Base-by-base conservation (phyloP, 306 rosid species). In the Cucumis melo region DNA sequence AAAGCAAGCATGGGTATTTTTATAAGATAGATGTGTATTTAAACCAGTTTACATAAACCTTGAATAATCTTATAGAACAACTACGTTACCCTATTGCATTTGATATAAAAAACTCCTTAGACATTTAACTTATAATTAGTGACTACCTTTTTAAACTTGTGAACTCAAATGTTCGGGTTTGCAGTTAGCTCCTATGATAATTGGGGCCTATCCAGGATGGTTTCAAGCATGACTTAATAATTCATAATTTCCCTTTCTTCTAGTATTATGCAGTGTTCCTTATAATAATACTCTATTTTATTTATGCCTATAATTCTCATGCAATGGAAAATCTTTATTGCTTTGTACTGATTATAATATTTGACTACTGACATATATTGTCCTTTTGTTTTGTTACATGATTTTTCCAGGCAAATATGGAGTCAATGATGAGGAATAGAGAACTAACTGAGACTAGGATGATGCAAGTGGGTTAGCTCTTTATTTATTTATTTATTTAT, bases 361-460 rank as follows among this genome's bases (percentile, higher is more conserved):
- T 51, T 15, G 56, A 15, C 70, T 81, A 14, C 29, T 63, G 23
- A 58, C 34, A 34, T 19, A 4, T 73, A 19, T 76, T 74, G 42
- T 68, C 58, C 9, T 60, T 73, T 27, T 60, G 63, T 74, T 79
- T 54, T 77, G 16, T 21, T 27, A 14, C 19, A 46, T 48, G 76
- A 23, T 16, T 74, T 67, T 79, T 51, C 74, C 90, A 94, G 99
- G 99, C 88, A 48, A 90, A 79, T 88, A 90, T 94, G 97, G 99
- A 94, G 77, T 83, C 97, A 60, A 79, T 94, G 82, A 92, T 90
- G 93, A 94, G 99, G 88, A 92, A 86, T 75, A 86, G 98, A 75
- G 99, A 94, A 81, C 88, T 94, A 63, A 74, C 98, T 0, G 99
- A 94, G 80, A 94, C 99, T 71, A 88, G 99, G 89, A 94, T 94